Conservation (phyloP, 495 filamentous ascomycete genomes). For the Delitschia confertaspora region DNA sequence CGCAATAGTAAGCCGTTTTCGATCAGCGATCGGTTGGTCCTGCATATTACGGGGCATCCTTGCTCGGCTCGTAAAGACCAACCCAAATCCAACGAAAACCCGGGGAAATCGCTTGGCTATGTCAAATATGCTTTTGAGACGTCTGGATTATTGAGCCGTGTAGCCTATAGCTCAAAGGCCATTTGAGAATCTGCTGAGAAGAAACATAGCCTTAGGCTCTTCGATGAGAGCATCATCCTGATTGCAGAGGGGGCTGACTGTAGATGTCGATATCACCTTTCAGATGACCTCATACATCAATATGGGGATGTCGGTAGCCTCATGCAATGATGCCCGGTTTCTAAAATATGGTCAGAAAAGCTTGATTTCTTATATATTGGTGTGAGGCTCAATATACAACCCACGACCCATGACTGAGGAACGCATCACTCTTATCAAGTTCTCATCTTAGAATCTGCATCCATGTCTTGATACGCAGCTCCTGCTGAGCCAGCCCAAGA, state of each 20-base stretch:
- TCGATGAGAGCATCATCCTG: background rate
- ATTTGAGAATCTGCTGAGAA: background rate
- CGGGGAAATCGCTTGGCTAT: constrained; percentile 12
- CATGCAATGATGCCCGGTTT: constrained; percentile 20
- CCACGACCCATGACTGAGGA: too few species aligned
- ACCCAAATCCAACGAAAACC: constrained; percentile 6
- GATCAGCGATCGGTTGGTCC: background rate
- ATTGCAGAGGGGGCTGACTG: too few species aligned
- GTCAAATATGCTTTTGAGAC: background rate
- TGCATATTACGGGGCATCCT: constrained; percentile 19
- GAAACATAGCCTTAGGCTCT: background rate
- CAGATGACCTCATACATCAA: too few species aligned
- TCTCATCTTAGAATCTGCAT: too few species aligned
- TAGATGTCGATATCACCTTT: background rate
- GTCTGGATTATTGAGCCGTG: constrained; percentile 7
- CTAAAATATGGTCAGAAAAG: constrained; percentile 3
- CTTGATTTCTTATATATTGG: constrained; percentile 4
- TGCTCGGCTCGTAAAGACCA: background rate
- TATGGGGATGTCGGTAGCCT: constrained; percentile 2
- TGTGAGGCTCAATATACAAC: constrained; percentile 12
- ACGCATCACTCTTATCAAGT: too few species aligned
- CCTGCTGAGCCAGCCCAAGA: too few species aligned
- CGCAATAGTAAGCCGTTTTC: constrained; percentile 5
- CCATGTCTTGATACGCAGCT: too few species aligned
- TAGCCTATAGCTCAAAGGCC: background rate